These are phyloP conservation scores for Grosmannia huntii DNA, from an alignment of 2,329 filamentous ascomycete species.

Conservation along the genomic window DNA sequence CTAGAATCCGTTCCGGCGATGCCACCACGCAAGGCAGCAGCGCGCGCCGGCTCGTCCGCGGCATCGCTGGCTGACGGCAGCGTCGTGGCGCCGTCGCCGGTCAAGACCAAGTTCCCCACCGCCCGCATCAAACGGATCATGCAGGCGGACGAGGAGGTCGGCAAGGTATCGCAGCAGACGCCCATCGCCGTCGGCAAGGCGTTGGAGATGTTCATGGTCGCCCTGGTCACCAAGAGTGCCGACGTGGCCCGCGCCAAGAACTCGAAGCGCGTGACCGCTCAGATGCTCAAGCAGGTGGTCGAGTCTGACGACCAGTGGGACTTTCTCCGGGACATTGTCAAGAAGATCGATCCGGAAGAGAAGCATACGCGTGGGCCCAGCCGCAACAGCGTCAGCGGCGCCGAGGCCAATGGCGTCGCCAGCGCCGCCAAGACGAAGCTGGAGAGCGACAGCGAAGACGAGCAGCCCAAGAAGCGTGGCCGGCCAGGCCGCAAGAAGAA, in stretches of 20 bases:
- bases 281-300: slow-evolving; percentile 86
- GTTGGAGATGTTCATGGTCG: slow-evolving; percentile 95
- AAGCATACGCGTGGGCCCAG: slow-evolving; percentile 25
- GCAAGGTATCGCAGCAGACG: slow-evolving; percentile 95
- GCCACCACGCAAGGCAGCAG: slow-evolving; percentile 8
- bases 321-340: slow-evolving; percentile 82
- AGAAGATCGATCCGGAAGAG: slow-evolving; percentile 55
- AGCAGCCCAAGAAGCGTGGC: slow-evolving; percentile 16
- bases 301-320: slow-evolving; percentile 85
- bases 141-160: slow-evolving; percentile 97
- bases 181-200: slow-evolving; percentile 94
- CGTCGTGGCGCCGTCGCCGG: slow-evolving; percentile 49
- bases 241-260: slow-evolving; percentile 69
- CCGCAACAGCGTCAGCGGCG: slow-evolving; percentile 36
- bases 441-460: slow-evolving; percentile 21
- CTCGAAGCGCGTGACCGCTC: slow-evolving; percentile 78
- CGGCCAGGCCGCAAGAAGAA: slow-evolving; percentile 36
- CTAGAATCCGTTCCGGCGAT: slow-evolving; percentile 3
- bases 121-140: slow-evolving; percentile 98
- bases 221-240: slow-evolving; percentile 78
- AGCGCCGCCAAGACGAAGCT: slow-evolving; percentile 9
- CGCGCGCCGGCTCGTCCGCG: not conserved
- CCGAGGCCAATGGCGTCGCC: slow-evolving; percentile 7
- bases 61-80: not conserved
- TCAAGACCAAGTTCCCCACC: slow-evolving; percentile 93